Percentiles rank a stretch among this genome's conserved stretches.
Evolutionary conservation across 352 stramenopile genomes (phyloP).

Genomic region (Globisporangium echinulatum): DNA sequence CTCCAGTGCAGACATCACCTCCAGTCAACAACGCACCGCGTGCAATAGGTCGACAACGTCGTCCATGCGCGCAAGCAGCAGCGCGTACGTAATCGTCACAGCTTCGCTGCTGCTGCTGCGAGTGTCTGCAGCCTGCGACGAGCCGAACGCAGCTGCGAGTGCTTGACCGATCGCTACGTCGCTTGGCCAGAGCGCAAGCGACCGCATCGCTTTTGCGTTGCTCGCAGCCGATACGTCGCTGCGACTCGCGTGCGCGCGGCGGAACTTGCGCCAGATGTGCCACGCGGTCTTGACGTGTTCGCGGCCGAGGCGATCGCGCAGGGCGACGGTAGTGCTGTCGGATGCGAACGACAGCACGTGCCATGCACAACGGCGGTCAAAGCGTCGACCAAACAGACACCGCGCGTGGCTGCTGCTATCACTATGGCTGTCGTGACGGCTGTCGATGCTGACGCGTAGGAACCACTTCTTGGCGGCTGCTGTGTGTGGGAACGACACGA

Average conservation of each 20-base stretch:
- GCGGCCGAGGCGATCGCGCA: slow-evolving; percentile 41
- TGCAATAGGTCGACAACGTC: slow-evolving; percentile 51
- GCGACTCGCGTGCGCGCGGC: slow-evolving; percentile 16
- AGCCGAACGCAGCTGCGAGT: slow-evolving; percentile 31
- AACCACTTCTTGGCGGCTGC: slow-evolving; percentile 78
- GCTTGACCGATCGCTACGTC: slow-evolving; percentile 51
- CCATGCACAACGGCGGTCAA: slow-evolving; percentile 47
- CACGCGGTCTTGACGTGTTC: slow-evolving; percentile 67
- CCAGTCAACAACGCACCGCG: slow-evolving; percentile 14
- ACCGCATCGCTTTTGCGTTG: slow-evolving; percentile 46
- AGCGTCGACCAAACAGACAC: slow-evolving; percentile 59
- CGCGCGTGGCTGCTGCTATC: background rate
- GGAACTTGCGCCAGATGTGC: slow-evolving; percentile 69
- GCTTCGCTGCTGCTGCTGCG: background rate
- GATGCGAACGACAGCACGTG: slow-evolving; percentile 29
- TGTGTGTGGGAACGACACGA: slow-evolving; percentile 64
- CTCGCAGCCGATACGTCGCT: slow-evolving; percentile 10
- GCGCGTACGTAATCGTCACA: slow-evolving; percentile 25
- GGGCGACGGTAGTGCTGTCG: background rate
- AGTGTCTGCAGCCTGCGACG: background rate
- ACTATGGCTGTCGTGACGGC: background rate
- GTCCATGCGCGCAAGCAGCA: slow-evolving; percentile 31
- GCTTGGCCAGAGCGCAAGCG: slow-evolving; percentile 52
- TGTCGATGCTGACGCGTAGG: slow-evolving; percentile 24
- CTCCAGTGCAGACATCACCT: background rate